A percentile compares a stretch with the other conserved stretches of the same genome.
phyloP scores from a whole-genome alignment of 73 alveolate species.

The Blepharisma japonicum region DNA sequence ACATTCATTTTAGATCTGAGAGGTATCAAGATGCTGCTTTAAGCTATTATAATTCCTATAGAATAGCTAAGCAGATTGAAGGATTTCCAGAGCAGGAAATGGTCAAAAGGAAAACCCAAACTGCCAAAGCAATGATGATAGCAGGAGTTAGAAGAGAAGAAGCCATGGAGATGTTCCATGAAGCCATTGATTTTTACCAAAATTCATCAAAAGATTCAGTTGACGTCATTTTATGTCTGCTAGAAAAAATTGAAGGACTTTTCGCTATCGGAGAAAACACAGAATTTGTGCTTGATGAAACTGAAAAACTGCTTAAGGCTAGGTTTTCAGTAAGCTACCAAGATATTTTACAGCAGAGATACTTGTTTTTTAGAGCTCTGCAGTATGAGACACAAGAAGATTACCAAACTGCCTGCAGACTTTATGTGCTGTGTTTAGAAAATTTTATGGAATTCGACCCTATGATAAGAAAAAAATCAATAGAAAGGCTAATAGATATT shows the following conservation, averaged over 20 bases:
- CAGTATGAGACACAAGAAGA: not conserved
- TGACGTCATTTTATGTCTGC: not conserved
- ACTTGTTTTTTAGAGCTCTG: not conserved
- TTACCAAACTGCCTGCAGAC: not conserved
- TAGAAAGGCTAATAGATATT: not conserved
- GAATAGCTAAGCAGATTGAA: not conserved
- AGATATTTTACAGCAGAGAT: not conserved
- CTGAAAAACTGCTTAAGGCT: not conserved
- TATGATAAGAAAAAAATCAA: not conserved
- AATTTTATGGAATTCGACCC: not conserved
- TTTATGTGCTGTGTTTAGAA: not conserved
- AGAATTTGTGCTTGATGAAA: not conserved
- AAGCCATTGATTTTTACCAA: conserved; percentile 13
- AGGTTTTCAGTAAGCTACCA: not conserved
- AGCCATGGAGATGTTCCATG: not conserved
- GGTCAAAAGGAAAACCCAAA: not conserved
- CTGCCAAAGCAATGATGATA: not conserved
- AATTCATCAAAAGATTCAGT: not conserved
- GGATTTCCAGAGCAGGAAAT: not conserved
- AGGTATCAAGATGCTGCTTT: not conserved
- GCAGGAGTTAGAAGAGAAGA: not conserved
- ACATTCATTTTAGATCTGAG: not conserved
- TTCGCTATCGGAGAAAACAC: not conserved
- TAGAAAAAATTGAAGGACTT: conserved; percentile 19
- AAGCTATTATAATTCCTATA: not conserved